Percentiles rank a stretch among this genome's conserved stretches.
Evolutionary conservation across 805 yeast genomes (phyloP).

Genomic region (Yamadazyma takamatsuzukensis): DNA sequence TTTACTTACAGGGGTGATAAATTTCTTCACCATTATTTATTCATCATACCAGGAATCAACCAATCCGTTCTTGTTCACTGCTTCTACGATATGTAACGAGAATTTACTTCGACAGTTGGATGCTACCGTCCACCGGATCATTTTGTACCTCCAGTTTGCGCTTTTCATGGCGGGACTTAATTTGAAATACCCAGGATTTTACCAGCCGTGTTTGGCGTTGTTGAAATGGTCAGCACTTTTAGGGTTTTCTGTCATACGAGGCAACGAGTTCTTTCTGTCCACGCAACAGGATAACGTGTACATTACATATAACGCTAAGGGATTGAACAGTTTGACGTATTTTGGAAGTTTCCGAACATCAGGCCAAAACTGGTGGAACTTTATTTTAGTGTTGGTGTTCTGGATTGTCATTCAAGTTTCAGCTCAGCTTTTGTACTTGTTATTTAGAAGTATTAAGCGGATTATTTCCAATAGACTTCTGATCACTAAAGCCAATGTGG

Average conservation of each 20-base stretch:
- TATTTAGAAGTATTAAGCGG: constrained; percentile 11
- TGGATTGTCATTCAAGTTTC: constrained; percentile 24
- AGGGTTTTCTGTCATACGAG: constrained; percentile 22
- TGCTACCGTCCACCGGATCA: constrained; percentile 47
- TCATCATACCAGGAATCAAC: constrained; percentile 60
- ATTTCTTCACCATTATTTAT: constrained; percentile 37
- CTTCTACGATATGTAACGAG: constrained; percentile 58
- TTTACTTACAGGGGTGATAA: constrained; percentile 37
- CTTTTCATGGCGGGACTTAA: constrained; percentile 54
- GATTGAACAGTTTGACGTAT: constrained; percentile 36
- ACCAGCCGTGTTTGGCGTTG: constrained; percentile 50
- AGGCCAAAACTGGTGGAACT: constrained; percentile 39
- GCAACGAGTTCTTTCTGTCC: constrained; percentile 9
- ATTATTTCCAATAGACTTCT: background rate
- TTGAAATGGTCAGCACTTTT: constrained; percentile 57
- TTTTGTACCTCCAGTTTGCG: constrained; percentile 57
- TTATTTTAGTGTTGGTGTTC: constrained; percentile 31
- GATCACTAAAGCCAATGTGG: background rate
- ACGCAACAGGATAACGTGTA: constrained; percentile 34
- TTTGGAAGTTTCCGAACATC: constrained; percentile 21
- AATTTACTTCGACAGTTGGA: constrained; percentile 52
- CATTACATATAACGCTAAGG: constrained; percentile 37
- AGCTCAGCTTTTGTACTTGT: constrained; percentile 18
- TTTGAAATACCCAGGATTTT: constrained; percentile 59
- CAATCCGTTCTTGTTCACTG: constrained; percentile 48